Base-by-base conservation (phyloP, 345 rosid species). In the Durio zibethinus region DNA sequence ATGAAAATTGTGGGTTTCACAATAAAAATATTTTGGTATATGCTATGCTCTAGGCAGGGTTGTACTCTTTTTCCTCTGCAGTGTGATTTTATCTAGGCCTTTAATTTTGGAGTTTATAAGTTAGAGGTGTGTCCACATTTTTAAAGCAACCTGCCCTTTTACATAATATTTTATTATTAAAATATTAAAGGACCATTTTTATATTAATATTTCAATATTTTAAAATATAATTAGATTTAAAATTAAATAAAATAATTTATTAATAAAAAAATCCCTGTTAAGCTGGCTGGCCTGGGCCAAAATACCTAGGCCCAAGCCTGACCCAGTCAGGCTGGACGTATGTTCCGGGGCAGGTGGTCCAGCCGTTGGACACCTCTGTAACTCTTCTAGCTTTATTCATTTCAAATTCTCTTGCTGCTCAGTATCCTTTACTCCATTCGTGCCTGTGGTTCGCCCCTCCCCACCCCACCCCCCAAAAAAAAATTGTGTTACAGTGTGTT, bases 401-500 rank as follows among this genome's bases (percentile, higher is more conserved):
- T 72, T 53, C 63, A 72, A n/a, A 53, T 53, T 53, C 4, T 12
- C 48, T 72, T 53, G 64, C 5, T 52, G 33, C 5, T 72, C 31
- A 35, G 20, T 72, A 35, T 12, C 33, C 63, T 72, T 72, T 36
- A 54, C 63, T 53, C 33, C n/a, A 54, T 35, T 33, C 20, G n/a
- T 53, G 38, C 56, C 36, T 60, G 18, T 27, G 23, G 29, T 73
- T 72, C n/a, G n/a, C n/a, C n/a, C n/a, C n/a, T n/a, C n/a, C n/a
- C n/a, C n/a, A n/a, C n/a, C n/a, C n/a, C n/a, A n/a, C n/a, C n/a
- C n/a, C n/a, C n/a, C n/a, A n/a, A n/a, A n/a, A n/a, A n/a, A n/a
- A n/a, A n/a, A n/a, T n/a, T n/a, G n/a, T n/a, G n/a, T n/a, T n/a
- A 43, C 60, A 29, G 4, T 27, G 60, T 69, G 63, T 78, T 50